Conservation (phyloP, 306 rosid genomes). For the Prunus salicina region DNA sequence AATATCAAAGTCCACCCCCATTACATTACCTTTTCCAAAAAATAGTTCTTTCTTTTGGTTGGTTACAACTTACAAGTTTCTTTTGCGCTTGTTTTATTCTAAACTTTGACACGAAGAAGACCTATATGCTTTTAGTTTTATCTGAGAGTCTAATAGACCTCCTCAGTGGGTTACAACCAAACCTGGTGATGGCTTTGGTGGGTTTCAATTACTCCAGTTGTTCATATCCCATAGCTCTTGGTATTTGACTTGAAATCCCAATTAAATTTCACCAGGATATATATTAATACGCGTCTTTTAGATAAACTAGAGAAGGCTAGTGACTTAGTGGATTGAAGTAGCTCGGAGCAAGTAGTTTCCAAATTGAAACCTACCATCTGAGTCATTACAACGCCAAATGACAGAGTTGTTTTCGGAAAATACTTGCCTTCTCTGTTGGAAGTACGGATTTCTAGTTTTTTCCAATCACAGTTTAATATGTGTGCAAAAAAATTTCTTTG, state of each 20-base stretch:
- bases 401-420: too few species aligned
- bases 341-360: background rate
- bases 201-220: conserved; percentile 16
- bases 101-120: background rate
- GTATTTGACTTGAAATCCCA: background rate
- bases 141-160: background rate
- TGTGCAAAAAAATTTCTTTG: too few species aligned
- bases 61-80: background rate
- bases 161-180: conserved; percentile 44
- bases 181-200: conserved; percentile 36
- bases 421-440: too few species aligned
- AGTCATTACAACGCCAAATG: too few species aligned
- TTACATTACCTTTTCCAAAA: background rate
- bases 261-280: background rate
- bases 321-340: background rate
- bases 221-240: background rate
- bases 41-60: background rate
- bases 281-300: background rate
- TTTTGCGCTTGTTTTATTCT: background rate
- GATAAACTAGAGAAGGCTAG: background rate
- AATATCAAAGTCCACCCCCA: background rate
- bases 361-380: too few species aligned
- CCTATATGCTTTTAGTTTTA: background rate
- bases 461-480: too few species aligned
- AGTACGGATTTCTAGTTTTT: too few species aligned